Evolutionary conservation across 164 flowering plant species (phyloP).

Genomic region (Stephania japonica): DNA sequence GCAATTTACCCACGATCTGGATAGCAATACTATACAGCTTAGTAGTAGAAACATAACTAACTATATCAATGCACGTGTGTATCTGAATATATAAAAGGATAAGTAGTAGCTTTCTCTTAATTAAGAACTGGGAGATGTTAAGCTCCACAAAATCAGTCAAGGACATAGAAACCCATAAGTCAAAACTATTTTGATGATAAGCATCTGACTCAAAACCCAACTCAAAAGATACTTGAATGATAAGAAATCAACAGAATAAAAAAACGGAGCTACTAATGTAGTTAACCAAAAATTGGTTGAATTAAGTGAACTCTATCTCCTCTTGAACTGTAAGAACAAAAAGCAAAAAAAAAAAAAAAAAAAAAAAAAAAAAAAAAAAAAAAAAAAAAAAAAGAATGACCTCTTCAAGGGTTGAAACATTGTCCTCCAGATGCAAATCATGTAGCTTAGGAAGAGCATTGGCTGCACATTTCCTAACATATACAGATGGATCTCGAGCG

Average conservation of each 20-base stretch:
- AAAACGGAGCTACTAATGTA: too few relatives aligned
- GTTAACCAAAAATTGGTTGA: neutral
- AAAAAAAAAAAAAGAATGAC: slow-evolving; percentile 25
- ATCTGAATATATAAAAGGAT: neutral
- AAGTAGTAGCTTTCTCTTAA: neutral
- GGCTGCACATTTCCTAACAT: slow-evolving; percentile 98
- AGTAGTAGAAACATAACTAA: neutral
- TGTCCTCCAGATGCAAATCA: slow-evolving; percentile 82
- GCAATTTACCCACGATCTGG: slow-evolving; percentile 77
- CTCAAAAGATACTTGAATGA: neutral
- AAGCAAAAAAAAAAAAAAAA: neutral
- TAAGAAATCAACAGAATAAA: neutral
- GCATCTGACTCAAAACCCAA: neutral
- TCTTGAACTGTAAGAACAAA: neutral
- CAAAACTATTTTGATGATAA: neutral
- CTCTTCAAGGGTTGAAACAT: slow-evolving; percentile 70
- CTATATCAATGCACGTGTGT: neutral
- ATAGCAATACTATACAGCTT: slow-evolving; percentile 12
- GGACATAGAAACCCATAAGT: neutral
- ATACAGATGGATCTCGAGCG: slow-evolving; percentile 91
- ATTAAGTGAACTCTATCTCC: neutral
- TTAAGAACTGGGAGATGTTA: neutral
- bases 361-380: neutral
- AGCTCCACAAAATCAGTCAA: neutral
- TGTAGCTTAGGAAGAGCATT: slow-evolving; percentile 90